Evolutionary conservation across 352 stramenopile genomes (phyloP).

Genomic region (Globisporangium viniferum): DNA sequence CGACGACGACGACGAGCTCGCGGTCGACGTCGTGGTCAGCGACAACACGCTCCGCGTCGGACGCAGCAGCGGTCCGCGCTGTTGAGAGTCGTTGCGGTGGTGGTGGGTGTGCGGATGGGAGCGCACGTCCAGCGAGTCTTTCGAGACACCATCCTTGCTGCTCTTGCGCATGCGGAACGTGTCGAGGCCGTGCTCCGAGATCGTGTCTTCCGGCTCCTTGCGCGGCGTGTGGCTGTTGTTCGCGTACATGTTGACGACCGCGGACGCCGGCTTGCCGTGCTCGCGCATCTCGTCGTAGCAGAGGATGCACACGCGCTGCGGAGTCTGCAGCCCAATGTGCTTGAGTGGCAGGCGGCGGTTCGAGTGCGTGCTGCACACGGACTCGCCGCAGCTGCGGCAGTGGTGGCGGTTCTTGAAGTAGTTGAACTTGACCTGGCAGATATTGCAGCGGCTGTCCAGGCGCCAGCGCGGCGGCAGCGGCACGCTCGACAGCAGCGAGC

Average conservation of each 20-base stretch:
- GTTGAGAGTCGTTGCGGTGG: conserved; percentile 14
- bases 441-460: conserved; percentile 74
- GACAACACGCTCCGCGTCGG: conserved; percentile 15
- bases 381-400: conserved; percentile 85
- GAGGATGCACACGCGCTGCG: conserved; percentile 76
- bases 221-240: neutral
- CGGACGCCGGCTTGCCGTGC: conserved; percentile 58
- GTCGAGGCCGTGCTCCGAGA: neutral
- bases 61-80: conserved; percentile 15
- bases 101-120: neutral
- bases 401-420: conserved; percentile 87
- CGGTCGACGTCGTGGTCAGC: neutral
- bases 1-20: neutral
- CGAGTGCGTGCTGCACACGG: conserved; percentile 82
- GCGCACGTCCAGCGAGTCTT: conserved; percentile 2
- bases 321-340: conserved; percentile 50
- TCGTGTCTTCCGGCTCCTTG: neutral
- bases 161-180: conserved; percentile 2
- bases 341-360: conserved; percentile 62
- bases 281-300: conserved; percentile 78
- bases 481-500: conserved; percentile 33
- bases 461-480: conserved; percentile 66
- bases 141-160: neutral
- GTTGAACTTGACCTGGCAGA: conserved; percentile 83
- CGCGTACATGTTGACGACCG: conserved; percentile 69